Evolutionary conservation across 176 grass and related monocot genomes (phyloP), one percentile per base, ranked within the genome.

Genomic region (Triticum turgidum): DNA sequence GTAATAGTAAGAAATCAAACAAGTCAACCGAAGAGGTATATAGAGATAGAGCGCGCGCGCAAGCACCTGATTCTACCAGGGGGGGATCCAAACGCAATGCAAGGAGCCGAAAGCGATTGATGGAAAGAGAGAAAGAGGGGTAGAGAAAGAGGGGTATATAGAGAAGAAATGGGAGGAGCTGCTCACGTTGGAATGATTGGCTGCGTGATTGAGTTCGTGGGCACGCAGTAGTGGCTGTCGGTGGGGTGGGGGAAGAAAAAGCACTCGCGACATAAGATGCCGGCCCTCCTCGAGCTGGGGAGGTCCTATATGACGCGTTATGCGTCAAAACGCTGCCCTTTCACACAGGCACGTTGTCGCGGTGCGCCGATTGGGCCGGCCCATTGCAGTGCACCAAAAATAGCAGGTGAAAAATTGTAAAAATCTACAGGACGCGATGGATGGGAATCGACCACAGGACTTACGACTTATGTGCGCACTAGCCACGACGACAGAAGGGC

Each of bases 181-280:
- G 79, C 83, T 70, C 71, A 70, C 15, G 49, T 20, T 10, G 47
- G 64, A 56, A 74, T 85, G 76, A 85, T 84, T 82, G 52, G 39
- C 32, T 9, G 35, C 37, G 51, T 62, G 65, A 37, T 39, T 49
- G 54, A 62, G 65, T 79, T 86, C 65, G 88, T 90, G 84, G 89
- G 51, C 73, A 62, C 84, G 89, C 84, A 65, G 73, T 78, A 34
- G 21, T 49, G 58, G 44, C 15, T 83, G 89, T 87, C 84, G 80
- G 84, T 87, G 84, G 84, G 73, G 42, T 5, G 61, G n/a, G 39
- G 72, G 62, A 62, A 62, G 81, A 81, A 70, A 76, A 84, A 44
- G 12, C 25, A 4, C 63, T 27, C 62, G 18, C 24, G 62, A 65
- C 25, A 10, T 25, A 65, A 24, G 41, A 42, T 42, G 41, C 41